A percentile compares a stretch with the other conserved stretches of the same genome.
These are phyloP conservation scores for Pecoramyces ruminantium DNA, from an alignment of 192 early-diverging fungal species.

Conservation along the genomic window DNA sequence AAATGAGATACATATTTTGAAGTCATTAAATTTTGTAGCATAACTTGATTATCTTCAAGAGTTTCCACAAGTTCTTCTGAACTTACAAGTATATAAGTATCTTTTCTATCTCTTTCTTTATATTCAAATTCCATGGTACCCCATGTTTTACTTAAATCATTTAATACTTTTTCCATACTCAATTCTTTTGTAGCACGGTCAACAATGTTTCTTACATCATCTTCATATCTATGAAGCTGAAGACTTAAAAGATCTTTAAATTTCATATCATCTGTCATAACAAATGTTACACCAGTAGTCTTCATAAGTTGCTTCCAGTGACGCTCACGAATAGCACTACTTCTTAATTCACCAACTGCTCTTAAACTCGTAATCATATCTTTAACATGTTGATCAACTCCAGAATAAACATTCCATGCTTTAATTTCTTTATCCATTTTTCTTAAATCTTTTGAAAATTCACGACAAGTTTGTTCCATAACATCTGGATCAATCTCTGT, in stretches of 20 bases:
- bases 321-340: slow-evolving; percentile 42
- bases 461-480: slow-evolving; percentile 39
- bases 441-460: slow-evolving; percentile 37
- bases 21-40: slow-evolving; percentile 52
- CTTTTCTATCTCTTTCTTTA: slow-evolving; percentile 32
- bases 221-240: slow-evolving; percentile 45
- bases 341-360: slow-evolving; percentile 44
- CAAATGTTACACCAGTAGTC: slow-evolving; percentile 45
- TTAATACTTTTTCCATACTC: slow-evolving; percentile 49
- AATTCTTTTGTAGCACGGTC: slow-evolving; percentile 47
- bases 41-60: slow-evolving; percentile 48
- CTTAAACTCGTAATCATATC: slow-evolving; percentile 45
- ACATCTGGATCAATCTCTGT: slow-evolving; percentile 43
- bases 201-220: slow-evolving; percentile 47
- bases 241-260: slow-evolving; percentile 43
- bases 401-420: slow-evolving; percentile 44
- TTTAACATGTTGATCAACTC: slow-evolving; percentile 45
- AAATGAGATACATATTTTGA: slow-evolving; percentile 47
- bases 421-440: slow-evolving; percentile 53
- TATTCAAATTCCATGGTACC: slow-evolving; percentile 44
- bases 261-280: slow-evolving; percentile 46
- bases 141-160: slow-evolving; percentile 46
- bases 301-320: slow-evolving; percentile 59
- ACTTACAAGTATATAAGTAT: slow-evolving; percentile 24
- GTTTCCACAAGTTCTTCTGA: slow-evolving; percentile 50